Conservation (phyloP, 805 yeast genomes). For the Ogataea thermomethanolica region DNA sequence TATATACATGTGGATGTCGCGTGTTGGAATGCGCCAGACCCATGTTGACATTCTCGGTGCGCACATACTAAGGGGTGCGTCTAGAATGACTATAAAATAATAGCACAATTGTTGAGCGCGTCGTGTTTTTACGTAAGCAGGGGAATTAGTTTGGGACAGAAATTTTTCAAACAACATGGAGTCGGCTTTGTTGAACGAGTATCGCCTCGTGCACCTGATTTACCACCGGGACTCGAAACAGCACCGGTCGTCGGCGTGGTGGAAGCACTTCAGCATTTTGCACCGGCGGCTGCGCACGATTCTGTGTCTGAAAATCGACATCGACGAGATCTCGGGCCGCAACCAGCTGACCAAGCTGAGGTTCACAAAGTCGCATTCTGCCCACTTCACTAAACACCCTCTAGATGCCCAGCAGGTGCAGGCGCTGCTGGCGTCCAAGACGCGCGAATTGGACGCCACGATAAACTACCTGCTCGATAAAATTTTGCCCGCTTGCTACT, state of each 20-base stretch:
- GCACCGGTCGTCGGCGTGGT: constrained; percentile 72
- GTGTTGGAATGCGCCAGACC: neutral
- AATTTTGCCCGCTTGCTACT: constrained; percentile 47
- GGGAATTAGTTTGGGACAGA: neutral
- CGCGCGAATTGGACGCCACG: constrained; percentile 10
- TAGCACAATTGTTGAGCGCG: constrained; percentile 1
- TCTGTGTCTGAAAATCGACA: constrained; percentile 29
- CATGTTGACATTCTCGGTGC: constrained; percentile 6
- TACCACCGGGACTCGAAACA: constrained; percentile 76
- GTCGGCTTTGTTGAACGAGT: constrained; percentile 42
- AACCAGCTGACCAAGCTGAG: constrained; percentile 10
- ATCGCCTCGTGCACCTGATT: constrained; percentile 53
- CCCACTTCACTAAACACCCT: constrained; percentile 12
- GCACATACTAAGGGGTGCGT: constrained; percentile 6
- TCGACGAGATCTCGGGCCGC: constrained; percentile 17
- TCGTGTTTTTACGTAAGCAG: constrained; percentile 11
- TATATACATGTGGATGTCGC: constrained; percentile 1
- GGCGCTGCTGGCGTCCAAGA: constrained; percentile 6
- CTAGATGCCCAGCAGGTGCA: constrained; percentile 4
- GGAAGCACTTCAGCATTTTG: constrained; percentile 62
- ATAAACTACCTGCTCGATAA: constrained; percentile 32
- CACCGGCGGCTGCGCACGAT: constrained; percentile 52
- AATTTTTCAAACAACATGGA: neutral
- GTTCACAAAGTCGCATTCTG: constrained; percentile 10
- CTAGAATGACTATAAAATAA: neutral